Percentiles rank a stretch among this genome's conserved stretches.
Evolutionary conservation across 169 alveolate species (phyloP).

Genomic region (Plasmodium inui): DNA sequence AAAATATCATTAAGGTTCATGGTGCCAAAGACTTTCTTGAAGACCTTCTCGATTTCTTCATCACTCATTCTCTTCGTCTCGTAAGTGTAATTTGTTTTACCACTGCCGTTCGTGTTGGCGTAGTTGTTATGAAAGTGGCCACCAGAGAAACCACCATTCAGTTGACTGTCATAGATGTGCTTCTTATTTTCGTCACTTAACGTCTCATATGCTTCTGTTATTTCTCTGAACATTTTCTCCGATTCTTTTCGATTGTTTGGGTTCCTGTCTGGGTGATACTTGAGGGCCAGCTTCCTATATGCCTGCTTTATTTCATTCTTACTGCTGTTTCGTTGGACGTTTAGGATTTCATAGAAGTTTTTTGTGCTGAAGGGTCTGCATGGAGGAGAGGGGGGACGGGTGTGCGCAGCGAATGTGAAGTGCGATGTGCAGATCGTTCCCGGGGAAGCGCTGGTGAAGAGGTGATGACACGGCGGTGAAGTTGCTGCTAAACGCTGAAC

Average conservation of each 20-base stretch:
- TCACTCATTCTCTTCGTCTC: constrained; percentile 63
- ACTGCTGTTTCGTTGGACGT: constrained; percentile 80
- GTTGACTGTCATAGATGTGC: constrained; percentile 90
- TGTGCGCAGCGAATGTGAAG: not conserved
- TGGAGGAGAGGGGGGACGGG: not conserved
- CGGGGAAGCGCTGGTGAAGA: not conserved
- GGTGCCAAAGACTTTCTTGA: constrained; percentile 66
- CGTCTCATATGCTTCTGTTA: constrained; percentile 96
- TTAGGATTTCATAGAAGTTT: constrained; percentile 80
- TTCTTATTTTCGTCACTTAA: constrained; percentile 95
- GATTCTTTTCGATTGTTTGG: constrained; percentile 88
- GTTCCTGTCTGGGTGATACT: constrained; percentile 97
- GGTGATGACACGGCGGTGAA: too few species aligned
- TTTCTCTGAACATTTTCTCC: constrained; percentile 92
- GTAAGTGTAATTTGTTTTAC: constrained; percentile 14
- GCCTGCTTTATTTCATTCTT: constrained; percentile 94
- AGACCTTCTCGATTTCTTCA: constrained; percentile 72
- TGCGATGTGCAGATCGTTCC: not conserved
- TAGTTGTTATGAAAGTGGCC: not conserved
- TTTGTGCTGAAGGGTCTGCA: constrained; percentile 9
- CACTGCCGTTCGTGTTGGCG: not conserved
- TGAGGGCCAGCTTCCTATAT: constrained; percentile 92
- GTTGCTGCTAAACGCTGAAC: not conserved
- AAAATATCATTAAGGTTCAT: constrained; percentile 62
- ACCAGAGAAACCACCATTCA: constrained; percentile 57